phyloP scores from a whole-genome alignment of 805 yeast species.

The Suhomyces xylopsoci region DNA sequence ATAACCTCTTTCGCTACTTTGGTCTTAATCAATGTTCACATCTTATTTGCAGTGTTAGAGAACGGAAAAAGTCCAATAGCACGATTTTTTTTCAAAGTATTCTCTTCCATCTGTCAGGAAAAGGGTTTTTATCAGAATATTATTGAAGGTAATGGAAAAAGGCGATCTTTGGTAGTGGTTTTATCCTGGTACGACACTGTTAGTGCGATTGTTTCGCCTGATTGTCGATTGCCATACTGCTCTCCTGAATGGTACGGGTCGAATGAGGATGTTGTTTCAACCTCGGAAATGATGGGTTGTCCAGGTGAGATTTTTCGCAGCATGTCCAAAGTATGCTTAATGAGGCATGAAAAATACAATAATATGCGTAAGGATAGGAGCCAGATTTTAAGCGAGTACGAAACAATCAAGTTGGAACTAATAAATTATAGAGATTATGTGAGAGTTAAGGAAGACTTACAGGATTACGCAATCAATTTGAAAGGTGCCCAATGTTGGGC shows the following conservation, averaged over 20 bases:
- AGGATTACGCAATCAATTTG: conserved; percentile 38
- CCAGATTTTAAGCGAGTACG: conserved; percentile 24
- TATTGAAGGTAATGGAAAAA: conserved; percentile 45
- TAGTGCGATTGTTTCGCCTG: conserved; percentile 54
- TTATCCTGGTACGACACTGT: conserved; percentile 61
- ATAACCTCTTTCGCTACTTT: conserved; percentile 41
- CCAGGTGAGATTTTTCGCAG: conserved; percentile 55
- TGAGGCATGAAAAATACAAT: conserved; percentile 25
- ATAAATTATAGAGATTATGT: conserved; percentile 49
- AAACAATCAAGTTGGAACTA: conserved; percentile 31
- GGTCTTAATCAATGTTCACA: conserved; percentile 51
- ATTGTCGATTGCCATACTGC: conserved; percentile 53
- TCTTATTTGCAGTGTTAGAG: conserved; percentile 51
- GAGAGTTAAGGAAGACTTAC: conserved; percentile 12
- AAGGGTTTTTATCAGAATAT: conserved; percentile 33
- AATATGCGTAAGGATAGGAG: conserved; percentile 5
- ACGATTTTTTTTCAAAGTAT: conserved; percentile 47
- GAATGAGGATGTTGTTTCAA: conserved; percentile 40
- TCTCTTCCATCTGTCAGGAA: conserved; percentile 49
- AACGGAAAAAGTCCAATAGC: conserved; percentile 53
- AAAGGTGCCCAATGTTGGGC: conserved; percentile 60
- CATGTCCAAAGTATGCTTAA: conserved; percentile 42
- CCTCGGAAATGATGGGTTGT: conserved; percentile 56
- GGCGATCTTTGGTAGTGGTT: conserved; percentile 48
- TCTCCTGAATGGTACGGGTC: conserved; percentile 52